Evolutionary conservation across 2,329 filamentous ascomycete genomes (phyloP).

Genomic region (Cadophora luteo-olivacea): DNA sequence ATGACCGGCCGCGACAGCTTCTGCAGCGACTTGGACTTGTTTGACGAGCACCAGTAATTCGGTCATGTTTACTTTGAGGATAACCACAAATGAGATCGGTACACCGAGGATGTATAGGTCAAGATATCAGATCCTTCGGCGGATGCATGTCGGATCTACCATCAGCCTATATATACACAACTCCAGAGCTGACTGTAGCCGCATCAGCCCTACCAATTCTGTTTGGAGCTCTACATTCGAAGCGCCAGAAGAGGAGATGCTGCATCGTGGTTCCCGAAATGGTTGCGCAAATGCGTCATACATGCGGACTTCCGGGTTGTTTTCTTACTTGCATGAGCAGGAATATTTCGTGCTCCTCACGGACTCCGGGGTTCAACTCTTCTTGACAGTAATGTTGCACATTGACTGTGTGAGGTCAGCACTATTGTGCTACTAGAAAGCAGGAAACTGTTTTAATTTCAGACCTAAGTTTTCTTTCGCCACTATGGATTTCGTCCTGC

Average conservation of each 20-base stretch:
- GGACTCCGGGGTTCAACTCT: not conserved
- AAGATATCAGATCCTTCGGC: not conserved
- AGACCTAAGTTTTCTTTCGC: not conserved
- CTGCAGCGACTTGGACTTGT: slow-evolving; percentile 20
- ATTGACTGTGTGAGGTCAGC: not conserved
- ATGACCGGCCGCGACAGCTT: slow-evolving; percentile 15
- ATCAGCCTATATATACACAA: not conserved
- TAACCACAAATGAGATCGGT: not conserved
- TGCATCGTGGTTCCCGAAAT: not conserved
- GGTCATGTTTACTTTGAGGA: not conserved
- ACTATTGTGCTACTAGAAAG: not conserved
- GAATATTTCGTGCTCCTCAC: not conserved
- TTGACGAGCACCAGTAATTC: slow-evolving; percentile 12
- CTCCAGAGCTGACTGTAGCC: not conserved
- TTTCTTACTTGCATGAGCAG: not conserved
- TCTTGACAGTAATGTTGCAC: not conserved
- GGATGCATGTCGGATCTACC: not conserved
- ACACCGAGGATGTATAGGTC: too few species aligned
- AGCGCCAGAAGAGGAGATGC: not conserved
- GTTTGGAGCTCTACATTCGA: too few species aligned
- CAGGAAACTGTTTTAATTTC: not conserved
- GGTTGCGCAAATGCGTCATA: not conserved
- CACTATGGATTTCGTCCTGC: not conserved
- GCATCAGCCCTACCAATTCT: too few species aligned
- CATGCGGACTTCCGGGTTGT: not conserved